Base-by-base conservation (phyloP, 768 basidiomycete species). In the Boletales sp. region DNA sequence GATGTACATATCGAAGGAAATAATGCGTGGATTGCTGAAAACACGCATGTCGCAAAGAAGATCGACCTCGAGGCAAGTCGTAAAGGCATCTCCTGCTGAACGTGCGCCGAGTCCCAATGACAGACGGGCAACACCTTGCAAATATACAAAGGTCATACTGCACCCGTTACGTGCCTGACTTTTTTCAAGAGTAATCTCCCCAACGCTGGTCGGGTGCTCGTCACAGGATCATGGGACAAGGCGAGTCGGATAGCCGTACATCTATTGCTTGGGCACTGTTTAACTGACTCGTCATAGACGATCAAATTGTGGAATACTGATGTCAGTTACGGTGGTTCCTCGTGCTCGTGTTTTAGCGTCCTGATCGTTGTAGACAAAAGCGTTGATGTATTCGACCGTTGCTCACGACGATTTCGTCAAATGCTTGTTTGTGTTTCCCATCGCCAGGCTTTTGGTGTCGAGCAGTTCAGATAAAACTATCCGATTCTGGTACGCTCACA, bases 191-290 rank as follows among this genome's bases (percentile, higher is more conserved):
- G 67, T 48, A 56, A 47, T 14, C 52, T 57, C 21, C 71, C 73
- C 11, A 69, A 73, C 34, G 71, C 66, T 13, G 70, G 76, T 49
- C 69, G 64, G 53, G 65, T 87, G 8, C 69, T 99, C 34, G 78
- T 98, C 54, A 92, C 90, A 39, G 94, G 90, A 18, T 94, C 94
- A 40, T 99, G 97, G 97, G 97, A 99, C 66, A 85, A 82, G 69
- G 90, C 82, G 54, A 54, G 66, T 49, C 17, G 27, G 19, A 55
- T 46, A 2, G 37, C 19, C 36, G 7, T 29, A 6, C 15, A 2
- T 19, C 17, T 27, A 31, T 36, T 13, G 38, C 31, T 34, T 40
- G 41, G 41, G 6, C 32, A 52, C 50, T 55, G 57, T 51, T 18
- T n/a, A n/a, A 57, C 52, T 48, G 8, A 40, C 32, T 42, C 49